phyloP scores from a whole-genome alignment of 768 basidiomycete species.

The Boletus patriciae region DNA sequence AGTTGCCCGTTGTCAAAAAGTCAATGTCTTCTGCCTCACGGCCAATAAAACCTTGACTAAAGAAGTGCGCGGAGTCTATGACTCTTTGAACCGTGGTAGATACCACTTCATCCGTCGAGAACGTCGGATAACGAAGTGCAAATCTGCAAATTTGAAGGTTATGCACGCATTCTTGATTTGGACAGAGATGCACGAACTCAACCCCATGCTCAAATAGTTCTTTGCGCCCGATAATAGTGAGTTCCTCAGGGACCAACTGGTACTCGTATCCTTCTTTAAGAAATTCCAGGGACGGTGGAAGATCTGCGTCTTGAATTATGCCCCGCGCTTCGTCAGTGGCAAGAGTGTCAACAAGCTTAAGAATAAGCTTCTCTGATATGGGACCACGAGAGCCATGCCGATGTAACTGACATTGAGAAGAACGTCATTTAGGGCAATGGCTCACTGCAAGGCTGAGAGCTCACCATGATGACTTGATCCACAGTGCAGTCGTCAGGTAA shows the following conservation, averaged over 20 bases:
- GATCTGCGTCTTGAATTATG: slow-evolving; percentile 26
- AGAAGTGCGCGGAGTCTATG: slow-evolving; percentile 43
- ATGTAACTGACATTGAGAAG: slow-evolving; percentile 32
- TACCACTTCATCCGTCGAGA: slow-evolving; percentile 13
- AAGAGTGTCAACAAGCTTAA: slow-evolving; percentile 35
- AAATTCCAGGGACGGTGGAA: slow-evolving; percentile 37
- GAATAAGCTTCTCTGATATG: slow-evolving; percentile 25
- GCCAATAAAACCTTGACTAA: slow-evolving; percentile 41
- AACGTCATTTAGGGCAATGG: not conserved
- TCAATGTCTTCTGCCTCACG: slow-evolving; percentile 23
- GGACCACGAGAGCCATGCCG: slow-evolving; percentile 45
- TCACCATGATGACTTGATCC: slow-evolving; percentile 42
- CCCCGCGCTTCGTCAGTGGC: slow-evolving; percentile 13
- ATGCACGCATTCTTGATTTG: not conserved
- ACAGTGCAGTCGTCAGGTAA: slow-evolving; percentile 42
- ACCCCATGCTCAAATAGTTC: slow-evolving; percentile 44
- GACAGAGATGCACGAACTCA: slow-evolving; percentile 25
- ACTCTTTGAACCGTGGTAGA: slow-evolving; percentile 26
- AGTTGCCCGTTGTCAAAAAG: slow-evolving; percentile 34
- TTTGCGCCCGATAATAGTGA: slow-evolving; percentile 38
- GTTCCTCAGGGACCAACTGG: slow-evolving; percentile 34
- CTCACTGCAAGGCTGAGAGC: not conserved
- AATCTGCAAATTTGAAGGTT: slow-evolving; percentile 12
- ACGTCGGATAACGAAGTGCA: slow-evolving; percentile 20
- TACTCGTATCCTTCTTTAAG: slow-evolving; percentile 38